These are phyloP conservation scores for Aspergillus sp. DNA, from an alignment of 2,329 filamentous ascomycete species.

Conservation along the genomic window DNA sequence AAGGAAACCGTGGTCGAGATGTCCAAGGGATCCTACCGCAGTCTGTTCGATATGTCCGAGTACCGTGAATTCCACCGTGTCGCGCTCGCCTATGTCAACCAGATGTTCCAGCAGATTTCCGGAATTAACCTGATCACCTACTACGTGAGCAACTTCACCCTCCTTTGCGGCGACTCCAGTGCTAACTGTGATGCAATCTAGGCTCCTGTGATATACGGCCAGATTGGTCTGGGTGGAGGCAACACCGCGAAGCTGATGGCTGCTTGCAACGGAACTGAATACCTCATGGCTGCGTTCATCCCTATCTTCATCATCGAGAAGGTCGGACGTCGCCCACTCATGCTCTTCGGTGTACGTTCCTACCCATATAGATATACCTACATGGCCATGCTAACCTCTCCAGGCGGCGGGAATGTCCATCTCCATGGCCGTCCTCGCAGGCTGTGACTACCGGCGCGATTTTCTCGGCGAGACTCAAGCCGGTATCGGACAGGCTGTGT, in stretches of 20 bases:
- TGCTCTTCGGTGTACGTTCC: conserved; percentile 47
- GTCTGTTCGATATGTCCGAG: conserved; percentile 60
- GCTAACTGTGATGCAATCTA: neutral
- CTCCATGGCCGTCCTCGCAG: conserved; percentile 62
- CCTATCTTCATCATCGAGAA: conserved; percentile 44
- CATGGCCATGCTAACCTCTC: neutral
- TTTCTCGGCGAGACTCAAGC: conserved; percentile 12
- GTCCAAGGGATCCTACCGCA: conserved; percentile 52
- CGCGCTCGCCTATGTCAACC: conserved; percentile 56
- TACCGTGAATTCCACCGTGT: conserved; percentile 58
- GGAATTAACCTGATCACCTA: conserved; percentile 49
- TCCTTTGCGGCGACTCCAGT: neutral
- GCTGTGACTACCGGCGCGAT: conserved; percentile 15
- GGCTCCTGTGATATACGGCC: neutral
- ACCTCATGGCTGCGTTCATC: conserved; percentile 52
- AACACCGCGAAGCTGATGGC: conserved; percentile 40
- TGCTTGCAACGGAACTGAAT: conserved; percentile 54
- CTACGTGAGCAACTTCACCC: conserved; percentile 35
- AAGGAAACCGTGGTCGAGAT: conserved; percentile 54
- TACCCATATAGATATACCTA: neutral
- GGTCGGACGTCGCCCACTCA: conserved; percentile 8
- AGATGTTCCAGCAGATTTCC: conserved; percentile 54
- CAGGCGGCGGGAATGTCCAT: conserved; percentile 59
- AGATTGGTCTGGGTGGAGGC: neutral
- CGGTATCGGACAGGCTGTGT: conserved; percentile 18